Conservation (phyloP, 2,329 filamentous ascomycete genomes). For the Pestalotiopsis fici region DNA sequence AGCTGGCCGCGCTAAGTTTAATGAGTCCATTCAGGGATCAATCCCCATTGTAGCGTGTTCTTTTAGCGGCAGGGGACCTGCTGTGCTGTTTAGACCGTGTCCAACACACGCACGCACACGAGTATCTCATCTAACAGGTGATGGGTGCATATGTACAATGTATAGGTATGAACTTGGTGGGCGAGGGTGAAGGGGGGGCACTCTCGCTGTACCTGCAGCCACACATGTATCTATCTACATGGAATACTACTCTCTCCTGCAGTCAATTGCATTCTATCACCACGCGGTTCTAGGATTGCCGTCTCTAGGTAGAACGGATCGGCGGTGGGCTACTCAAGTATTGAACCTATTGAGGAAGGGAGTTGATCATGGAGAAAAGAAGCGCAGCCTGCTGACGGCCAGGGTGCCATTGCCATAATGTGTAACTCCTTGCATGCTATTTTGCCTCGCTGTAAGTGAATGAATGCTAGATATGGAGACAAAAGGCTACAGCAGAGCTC, state of each 20-base stretch:
- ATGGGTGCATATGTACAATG: background rate
- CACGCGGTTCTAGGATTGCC: background rate
- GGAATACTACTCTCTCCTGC: background rate
- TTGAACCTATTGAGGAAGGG: background rate
- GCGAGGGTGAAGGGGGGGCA: background rate
- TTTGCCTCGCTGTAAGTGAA: background rate
- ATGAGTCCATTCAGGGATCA: constrained; percentile 34
- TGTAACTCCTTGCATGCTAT: background rate
- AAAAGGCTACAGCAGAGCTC: background rate
- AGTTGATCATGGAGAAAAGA: background rate
- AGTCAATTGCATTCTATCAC: background rate
- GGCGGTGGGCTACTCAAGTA: background rate
- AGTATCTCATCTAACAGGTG: constrained; percentile 7
- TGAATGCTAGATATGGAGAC: background rate
- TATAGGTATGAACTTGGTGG: background rate
- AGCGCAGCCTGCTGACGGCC: background rate
- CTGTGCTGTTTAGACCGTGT: background rate
- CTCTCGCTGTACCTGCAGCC: background rate
- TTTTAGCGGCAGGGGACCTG: constrained; percentile 5
- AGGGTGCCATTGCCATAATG: background rate
- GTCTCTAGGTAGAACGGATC: background rate
- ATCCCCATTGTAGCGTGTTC: background rate
- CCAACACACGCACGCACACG: background rate
- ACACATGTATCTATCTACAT: background rate
- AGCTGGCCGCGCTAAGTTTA: constrained; percentile 43